Percentiles rank a stretch among this genome's conserved stretches.
Evolutionary conservation across 768 basidiomycete species (phyloP).

Genomic region (Kwoniella newhampshirensis): DNA sequence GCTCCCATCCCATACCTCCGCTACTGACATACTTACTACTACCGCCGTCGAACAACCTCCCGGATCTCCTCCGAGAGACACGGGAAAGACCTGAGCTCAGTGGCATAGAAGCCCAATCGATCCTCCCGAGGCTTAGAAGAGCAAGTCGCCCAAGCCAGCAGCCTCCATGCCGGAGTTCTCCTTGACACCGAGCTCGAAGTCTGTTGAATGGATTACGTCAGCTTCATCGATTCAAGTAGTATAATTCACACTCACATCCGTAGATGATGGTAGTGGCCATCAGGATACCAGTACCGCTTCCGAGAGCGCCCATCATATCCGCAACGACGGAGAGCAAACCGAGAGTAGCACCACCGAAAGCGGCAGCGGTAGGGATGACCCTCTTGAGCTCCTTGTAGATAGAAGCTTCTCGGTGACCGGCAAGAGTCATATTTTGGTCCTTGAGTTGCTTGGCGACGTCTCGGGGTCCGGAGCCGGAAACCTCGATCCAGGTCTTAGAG

Average conservation of each 20-base stretch:
- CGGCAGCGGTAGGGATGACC: slow-evolving; percentile 95
- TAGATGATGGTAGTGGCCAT: slow-evolving; percentile 99
- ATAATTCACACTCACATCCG: slow-evolving; percentile 63
- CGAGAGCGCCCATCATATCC: slow-evolving; percentile 93
- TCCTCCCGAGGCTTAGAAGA: no score
- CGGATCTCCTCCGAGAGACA: no score
- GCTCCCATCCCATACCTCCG: no score
- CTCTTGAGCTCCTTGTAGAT: slow-evolving; percentile 99
- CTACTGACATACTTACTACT: no score
- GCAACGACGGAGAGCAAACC: slow-evolving; percentile 86
- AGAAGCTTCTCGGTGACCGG: slow-evolving; percentile 86
- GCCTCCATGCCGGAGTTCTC: slow-evolving; percentile 81
- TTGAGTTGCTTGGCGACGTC: slow-evolving; percentile 98
- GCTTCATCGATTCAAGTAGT: not conserved
- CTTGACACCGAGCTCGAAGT: slow-evolving; percentile 93
- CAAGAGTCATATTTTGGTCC: slow-evolving; percentile 89
- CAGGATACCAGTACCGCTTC: slow-evolving; percentile 78
- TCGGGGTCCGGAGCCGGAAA: slow-evolving; percentile 90
- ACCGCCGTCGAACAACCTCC: no score
- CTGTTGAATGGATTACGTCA: slow-evolving; percentile 53
- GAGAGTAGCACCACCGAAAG: slow-evolving; percentile 95
- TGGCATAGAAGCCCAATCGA: no score
- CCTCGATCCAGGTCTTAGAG: slow-evolving; percentile 99
- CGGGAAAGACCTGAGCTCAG: no score
- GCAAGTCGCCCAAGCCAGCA: slow-evolving; percentile 72